Evolutionary conservation across 1,284 basidiomycete species (phyloP), one percentile per base, ranked within the genome.

Genomic region (Boletus mariae): DNA sequence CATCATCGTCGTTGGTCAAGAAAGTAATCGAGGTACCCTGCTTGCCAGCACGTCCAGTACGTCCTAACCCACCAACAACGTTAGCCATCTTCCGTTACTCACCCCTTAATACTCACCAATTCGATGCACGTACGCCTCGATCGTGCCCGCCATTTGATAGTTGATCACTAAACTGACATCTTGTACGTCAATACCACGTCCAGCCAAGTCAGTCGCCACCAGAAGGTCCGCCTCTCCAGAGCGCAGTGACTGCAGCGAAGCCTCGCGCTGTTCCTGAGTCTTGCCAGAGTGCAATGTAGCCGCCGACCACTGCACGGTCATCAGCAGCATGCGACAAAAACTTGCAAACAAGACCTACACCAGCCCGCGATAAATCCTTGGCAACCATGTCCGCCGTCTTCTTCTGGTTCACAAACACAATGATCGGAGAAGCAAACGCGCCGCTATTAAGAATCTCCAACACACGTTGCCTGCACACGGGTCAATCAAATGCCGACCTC

Each of bases 381-480:
- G 92, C 89, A 23, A 99, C 90, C 84, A 92, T 89, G 67, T 99
- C 96, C 44, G 95, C 96, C 6, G 92, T 95, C 79, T 96, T 96
- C 80, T 98, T 99, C 73, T 98, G 95, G 73, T 98, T 99, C 77
- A 98, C 94, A 73, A 99, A 99, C 12, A 96, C 91, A 60, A 99
- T 99, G 65, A 99, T 98, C 1, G 97, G 97, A 26, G 96, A 85
- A 26, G 84, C 73, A 71, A 88, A 92, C 51, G 82, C 78, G 38
- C 84, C 86, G 56, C 83, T 87, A 73, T 94, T 92, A 68, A 99
- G 85, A 62, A 98, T 92, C 61, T 98, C 92, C 64, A 96, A 72
- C 65, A 99, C 73, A 34, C 87, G 82, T 58, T 86, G 82, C 67
- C 91, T 94, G 63, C 20, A 55, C 43, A 49, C 45, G 0, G 12